These are phyloP conservation scores for Umbelopsis vinacea DNA, from an alignment of 192 early-diverging fungal genomes.

Conservation along the genomic window DNA sequence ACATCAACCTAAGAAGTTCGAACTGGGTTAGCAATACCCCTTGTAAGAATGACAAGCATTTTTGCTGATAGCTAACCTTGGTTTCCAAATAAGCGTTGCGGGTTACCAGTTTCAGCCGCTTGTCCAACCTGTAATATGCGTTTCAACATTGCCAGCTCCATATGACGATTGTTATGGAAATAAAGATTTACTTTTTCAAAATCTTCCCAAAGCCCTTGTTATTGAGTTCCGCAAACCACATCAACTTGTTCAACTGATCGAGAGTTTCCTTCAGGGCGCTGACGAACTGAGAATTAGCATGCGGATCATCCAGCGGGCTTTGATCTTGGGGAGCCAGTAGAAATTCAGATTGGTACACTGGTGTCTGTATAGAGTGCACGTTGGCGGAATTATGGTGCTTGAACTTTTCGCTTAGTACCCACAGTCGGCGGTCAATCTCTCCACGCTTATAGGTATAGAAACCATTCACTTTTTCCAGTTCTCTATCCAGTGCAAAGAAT, in stretches of 20 bases:
- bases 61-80: slow-evolving; percentile 37
- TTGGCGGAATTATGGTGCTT: slow-evolving; percentile 23
- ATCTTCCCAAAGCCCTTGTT: slow-evolving; percentile 56
- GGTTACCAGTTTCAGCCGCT: slow-evolving; percentile 43
- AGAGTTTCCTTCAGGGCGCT: slow-evolving; percentile 51
- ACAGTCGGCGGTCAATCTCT: slow-evolving; percentile 72
- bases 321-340: slow-evolving; percentile 17
- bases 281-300: slow-evolving; percentile 47
- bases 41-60: background rate
- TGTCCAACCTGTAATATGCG: slow-evolving; percentile 49
- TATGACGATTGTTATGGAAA: background rate
- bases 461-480: slow-evolving; percentile 82
- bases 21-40: background rate
- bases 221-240: slow-evolving; percentile 58
- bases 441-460: slow-evolving; percentile 81
- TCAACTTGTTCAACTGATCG: slow-evolving; percentile 48
- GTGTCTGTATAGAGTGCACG: background rate
- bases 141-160: slow-evolving; percentile 2
- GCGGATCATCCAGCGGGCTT: slow-evolving; percentile 28
- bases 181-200: slow-evolving; percentile 59
- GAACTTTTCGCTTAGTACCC: slow-evolving; percentile 61
- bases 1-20: slow-evolving; percentile 30
- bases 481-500: slow-evolving; percentile 82
- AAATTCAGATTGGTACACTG: background rate
- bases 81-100: slow-evolving; percentile 50